phyloP scores from a whole-genome alignment of 305 asterid species.

The Fraxinus xanthoxyloides region DNA sequence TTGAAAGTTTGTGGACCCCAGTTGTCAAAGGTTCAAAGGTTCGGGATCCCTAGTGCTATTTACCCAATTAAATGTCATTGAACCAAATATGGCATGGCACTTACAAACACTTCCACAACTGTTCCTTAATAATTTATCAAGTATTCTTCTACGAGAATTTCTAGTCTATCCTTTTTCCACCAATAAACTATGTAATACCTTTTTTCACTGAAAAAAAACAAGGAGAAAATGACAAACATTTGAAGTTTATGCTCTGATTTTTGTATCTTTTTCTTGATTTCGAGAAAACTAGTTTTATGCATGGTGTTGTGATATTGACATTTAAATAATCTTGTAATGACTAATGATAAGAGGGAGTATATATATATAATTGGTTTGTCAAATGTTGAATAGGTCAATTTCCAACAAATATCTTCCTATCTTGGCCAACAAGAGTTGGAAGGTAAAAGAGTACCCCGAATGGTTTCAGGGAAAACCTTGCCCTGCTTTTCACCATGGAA shows the following conservation, averaged over 20 bases:
- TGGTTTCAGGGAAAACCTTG: slow-evolving; percentile 97
- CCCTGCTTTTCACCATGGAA: slow-evolving; percentile 98
- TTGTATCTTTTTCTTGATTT: neutral
- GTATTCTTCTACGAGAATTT: neutral
- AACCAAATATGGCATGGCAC: neutral
- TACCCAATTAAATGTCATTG: neutral
- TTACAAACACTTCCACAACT: neutral
- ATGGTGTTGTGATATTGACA: neutral
- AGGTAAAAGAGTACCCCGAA: slow-evolving; percentile 97
- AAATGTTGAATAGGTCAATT: slow-evolving; percentile 65
- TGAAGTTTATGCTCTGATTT: neutral
- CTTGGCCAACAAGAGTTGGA: slow-evolving; percentile 98
- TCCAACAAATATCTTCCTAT: slow-evolving; percentile 96
- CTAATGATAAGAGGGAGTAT: neutral
- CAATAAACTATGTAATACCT: neutral
- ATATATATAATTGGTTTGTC: neutral
- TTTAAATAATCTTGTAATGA: neutral
- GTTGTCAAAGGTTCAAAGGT: neutral
- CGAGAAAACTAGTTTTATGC: neutral
- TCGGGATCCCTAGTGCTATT: neutral
- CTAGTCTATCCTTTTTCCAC: neutral
- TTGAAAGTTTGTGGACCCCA: neutral
- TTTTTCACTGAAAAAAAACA: neutral
- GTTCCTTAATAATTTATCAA: neutral
- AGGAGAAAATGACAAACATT: neutral